Evolutionary conservation across 352 stramenopile species (phyloP).

Genomic region (Saprolegnia parasitica): DNA sequence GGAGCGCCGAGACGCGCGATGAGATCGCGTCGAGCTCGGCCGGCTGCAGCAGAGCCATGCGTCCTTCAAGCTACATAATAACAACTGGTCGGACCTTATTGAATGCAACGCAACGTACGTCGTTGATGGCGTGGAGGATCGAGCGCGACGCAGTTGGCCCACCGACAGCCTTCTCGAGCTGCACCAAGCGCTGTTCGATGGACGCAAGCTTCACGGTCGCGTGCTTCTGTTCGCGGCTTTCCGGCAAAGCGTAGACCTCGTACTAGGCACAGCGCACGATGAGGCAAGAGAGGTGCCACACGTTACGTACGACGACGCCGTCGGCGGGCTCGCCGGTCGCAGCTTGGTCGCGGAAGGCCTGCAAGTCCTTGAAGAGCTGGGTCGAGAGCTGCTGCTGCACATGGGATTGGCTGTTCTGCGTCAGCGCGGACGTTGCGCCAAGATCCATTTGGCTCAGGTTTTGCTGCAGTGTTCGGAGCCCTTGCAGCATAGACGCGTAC

Average conservation of each 20-base stretch:
- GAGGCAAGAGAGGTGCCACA: neutral
- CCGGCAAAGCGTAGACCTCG: slow-evolving; percentile 24
- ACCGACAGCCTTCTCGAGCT: slow-evolving; percentile 14
- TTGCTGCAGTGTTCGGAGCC: slow-evolving; percentile 17
- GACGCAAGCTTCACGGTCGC: slow-evolving; percentile 24
- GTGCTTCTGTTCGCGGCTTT: slow-evolving; percentile 21
- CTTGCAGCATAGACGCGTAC: slow-evolving; percentile 22
- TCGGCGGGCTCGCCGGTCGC: neutral
- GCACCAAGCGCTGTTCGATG: slow-evolving; percentile 20
- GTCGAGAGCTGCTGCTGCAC: slow-evolving; percentile 28
- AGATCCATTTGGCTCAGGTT: slow-evolving; percentile 29
- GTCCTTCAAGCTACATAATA: slow-evolving; percentile 44
- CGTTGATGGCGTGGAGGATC: slow-evolving; percentile 8
- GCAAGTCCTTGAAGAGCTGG: slow-evolving; percentile 24
- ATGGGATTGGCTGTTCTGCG: neutral
- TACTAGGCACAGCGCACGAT: neutral
- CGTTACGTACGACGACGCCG: slow-evolving; percentile 14
- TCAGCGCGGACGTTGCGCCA: neutral
- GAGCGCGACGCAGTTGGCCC: neutral
- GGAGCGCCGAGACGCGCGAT: slow-evolving; percentile 60
- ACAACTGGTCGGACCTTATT: neutral
- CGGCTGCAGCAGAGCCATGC: slow-evolving; percentile 61
- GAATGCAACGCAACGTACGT: neutral
- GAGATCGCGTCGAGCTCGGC: slow-evolving; percentile 78
- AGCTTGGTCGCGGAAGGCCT: slow-evolving; percentile 7